Evolutionary conservation across 306 rosid species (phyloP).

Genomic region (Malus domestica): DNA sequence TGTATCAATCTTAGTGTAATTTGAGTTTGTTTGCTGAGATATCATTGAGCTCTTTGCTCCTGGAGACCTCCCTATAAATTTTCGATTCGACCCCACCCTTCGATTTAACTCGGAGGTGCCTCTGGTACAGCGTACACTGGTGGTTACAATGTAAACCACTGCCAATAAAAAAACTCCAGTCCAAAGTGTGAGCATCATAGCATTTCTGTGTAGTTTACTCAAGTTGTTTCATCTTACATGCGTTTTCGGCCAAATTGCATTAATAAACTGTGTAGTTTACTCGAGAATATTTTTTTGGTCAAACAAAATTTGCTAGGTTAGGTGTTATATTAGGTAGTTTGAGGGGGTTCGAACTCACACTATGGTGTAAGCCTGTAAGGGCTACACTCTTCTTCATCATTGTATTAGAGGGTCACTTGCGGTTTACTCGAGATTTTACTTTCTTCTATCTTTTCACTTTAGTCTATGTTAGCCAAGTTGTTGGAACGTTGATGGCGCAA

Average conservation of each 20-base stretch:
- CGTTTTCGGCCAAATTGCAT: too few relatives aligned
- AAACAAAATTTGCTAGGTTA: too few relatives aligned
- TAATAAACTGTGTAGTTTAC: neutral
- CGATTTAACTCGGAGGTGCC: neutral
- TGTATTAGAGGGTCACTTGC: too few relatives aligned
- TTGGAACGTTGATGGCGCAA: neutral
- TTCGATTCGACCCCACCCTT: neutral
- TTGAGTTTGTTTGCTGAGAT: slow-evolving; percentile 15
- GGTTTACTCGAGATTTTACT: too few relatives aligned
- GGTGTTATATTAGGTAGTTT: too few relatives aligned
- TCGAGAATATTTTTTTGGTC: too few relatives aligned
- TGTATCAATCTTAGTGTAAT: slow-evolving; percentile 15
- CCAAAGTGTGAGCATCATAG: neutral
- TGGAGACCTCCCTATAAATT: neutral
- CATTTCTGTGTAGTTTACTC: neutral
- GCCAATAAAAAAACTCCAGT: neutral
- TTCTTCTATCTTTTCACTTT: neutral
- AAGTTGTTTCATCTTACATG: too few relatives aligned
- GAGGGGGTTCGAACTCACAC: too few relatives aligned
- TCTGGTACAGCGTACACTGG: neutral
- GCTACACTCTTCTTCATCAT: too few relatives aligned
- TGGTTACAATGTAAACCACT: neutral
- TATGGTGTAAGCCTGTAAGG: too few relatives aligned
- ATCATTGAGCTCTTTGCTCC: slow-evolving; percentile 16
- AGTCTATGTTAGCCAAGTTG: neutral